Evolutionary conservation across 352 stramenopile species (phyloP).

Genomic region (Phytophthora foliorum): DNA sequence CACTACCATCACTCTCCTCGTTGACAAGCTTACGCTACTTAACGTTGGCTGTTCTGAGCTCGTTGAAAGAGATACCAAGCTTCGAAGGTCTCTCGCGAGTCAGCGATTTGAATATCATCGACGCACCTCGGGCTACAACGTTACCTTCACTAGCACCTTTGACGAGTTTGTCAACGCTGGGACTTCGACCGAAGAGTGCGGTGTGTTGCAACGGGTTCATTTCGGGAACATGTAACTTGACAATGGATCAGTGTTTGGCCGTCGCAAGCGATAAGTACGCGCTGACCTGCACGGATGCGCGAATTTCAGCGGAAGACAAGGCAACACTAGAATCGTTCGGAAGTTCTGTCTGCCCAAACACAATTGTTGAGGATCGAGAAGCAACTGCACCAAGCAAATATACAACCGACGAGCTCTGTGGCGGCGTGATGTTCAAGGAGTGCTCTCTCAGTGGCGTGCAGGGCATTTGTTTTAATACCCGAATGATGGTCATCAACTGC

Average conservation of each 20-base stretch:
- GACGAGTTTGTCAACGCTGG: constrained; percentile 21
- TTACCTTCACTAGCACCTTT: constrained; percentile 29
- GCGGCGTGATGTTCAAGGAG: constrained; percentile 40
- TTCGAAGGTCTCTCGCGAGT: constrained; percentile 27
- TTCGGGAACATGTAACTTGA: constrained; percentile 19
- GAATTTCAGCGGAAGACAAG: constrained; percentile 13
- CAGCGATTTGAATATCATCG: constrained; percentile 23
- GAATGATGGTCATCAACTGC: constrained; percentile 40
- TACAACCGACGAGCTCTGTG: constrained; percentile 38
- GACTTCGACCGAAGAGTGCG: constrained; percentile 18
- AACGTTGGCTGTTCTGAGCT: constrained; percentile 19
- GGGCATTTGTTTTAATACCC: constrained; percentile 46
- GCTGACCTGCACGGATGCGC: constrained; percentile 16
- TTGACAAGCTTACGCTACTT: constrained; percentile 43
- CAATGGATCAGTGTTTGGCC: constrained; percentile 26
- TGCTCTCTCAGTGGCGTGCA: constrained; percentile 26
- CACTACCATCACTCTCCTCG: constrained; percentile 36
- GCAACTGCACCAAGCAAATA: constrained; percentile 25
- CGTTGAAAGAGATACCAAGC: constrained; percentile 21
- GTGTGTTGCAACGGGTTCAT: constrained; percentile 48
- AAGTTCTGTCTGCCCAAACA: constrained; percentile 7
- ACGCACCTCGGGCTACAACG: constrained; percentile 9
- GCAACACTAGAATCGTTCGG: constrained; percentile 6
- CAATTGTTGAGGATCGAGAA: constrained; percentile 15
- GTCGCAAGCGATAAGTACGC: constrained; percentile 22